These are phyloP conservation scores for Thyridium curvatum DNA, from an alignment of 2,329 filamentous ascomycete genomes.

Conservation along the genomic window DNA sequence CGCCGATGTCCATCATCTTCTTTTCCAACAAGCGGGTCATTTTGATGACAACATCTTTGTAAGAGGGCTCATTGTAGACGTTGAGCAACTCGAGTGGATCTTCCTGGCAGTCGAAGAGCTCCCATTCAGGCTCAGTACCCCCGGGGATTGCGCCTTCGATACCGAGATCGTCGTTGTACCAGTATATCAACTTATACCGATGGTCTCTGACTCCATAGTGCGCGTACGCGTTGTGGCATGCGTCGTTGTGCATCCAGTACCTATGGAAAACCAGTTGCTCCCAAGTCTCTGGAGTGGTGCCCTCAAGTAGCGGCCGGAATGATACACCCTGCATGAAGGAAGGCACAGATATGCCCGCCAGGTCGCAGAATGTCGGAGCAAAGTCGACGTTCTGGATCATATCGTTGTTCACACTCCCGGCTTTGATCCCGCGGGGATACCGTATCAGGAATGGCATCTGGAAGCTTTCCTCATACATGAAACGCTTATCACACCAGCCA, in stretches of 20 bases:
- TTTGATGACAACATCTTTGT: constrained; percentile 23
- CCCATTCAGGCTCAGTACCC: constrained; percentile 39
- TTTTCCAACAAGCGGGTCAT: constrained; percentile 33
- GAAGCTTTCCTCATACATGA: constrained; percentile 49
- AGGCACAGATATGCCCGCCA: constrained; percentile 29
- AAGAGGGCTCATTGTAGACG: constrained; percentile 26
- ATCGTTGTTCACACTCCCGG: constrained; percentile 31
- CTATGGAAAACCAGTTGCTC: constrained; percentile 44
- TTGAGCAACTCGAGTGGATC: constrained; percentile 41
- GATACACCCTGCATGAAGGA: constrained; percentile 43
- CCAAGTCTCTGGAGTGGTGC: constrained; percentile 31
- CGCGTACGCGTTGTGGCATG: constrained; percentile 39
- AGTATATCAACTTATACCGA: constrained; percentile 46
- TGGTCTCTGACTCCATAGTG: constrained; percentile 44
- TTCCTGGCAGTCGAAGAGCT: constrained; percentile 41
- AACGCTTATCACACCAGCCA: constrained; percentile 49
- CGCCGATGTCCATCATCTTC: constrained; percentile 45
- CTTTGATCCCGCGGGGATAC: constrained; percentile 31
- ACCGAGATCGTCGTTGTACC: constrained; percentile 42
- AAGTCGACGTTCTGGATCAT: constrained; percentile 49
- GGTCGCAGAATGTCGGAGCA: constrained; percentile 39
- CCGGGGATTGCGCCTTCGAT: constrained; percentile 32
- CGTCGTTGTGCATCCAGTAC: constrained; percentile 48
- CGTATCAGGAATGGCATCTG: constrained; percentile 46
- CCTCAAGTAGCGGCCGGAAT: constrained; percentile 28